These are phyloP conservation scores for Phoenix dactylifera DNA, from an alignment of 176 grass and related monocot genomes.

Conservation along the genomic window DNA sequence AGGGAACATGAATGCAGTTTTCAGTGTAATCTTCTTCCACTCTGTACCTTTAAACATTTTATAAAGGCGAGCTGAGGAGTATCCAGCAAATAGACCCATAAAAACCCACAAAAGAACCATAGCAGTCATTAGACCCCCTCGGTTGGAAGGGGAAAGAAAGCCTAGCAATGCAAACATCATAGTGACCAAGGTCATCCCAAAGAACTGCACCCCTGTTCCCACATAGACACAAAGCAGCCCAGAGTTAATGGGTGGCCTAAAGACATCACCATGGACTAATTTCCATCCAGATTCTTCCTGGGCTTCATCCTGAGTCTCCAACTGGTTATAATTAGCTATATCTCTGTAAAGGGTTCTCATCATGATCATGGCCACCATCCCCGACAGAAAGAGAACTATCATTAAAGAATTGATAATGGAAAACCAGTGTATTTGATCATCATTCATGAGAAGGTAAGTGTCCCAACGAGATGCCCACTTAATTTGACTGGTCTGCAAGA, in stretches of 20 bases:
- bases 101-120: constrained; percentile 46
- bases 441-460: constrained; percentile 38
- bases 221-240: constrained; percentile 41
- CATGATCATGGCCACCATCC: constrained; percentile 52
- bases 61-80: constrained; percentile 31
- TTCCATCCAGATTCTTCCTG: constrained; percentile 50
- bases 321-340: constrained; percentile 46
- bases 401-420: constrained; percentile 46
- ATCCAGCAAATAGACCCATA: constrained; percentile 42
- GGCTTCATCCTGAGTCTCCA: constrained; percentile 41
- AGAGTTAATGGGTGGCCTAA: constrained; percentile 34
- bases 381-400: constrained; percentile 45
- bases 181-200: constrained; percentile 38
- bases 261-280: constrained; percentile 36
- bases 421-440: constrained; percentile 48
- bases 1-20: constrained; percentile 50
- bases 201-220: constrained; percentile 35
- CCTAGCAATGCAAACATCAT: constrained; percentile 41
- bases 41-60: constrained; percentile 48
- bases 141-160: constrained; percentile 37
- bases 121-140: constrained; percentile 43
- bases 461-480: constrained; percentile 49
- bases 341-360: constrained; percentile 44
- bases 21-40: constrained; percentile 48
- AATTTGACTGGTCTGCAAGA: constrained; percentile 31